A percentile compares a stretch with the other conserved stretches of the same genome.
Evolutionary conservation across 2,329 filamentous ascomycete genomes (phyloP).

Genomic region (Aspergillus sp.): DNA sequence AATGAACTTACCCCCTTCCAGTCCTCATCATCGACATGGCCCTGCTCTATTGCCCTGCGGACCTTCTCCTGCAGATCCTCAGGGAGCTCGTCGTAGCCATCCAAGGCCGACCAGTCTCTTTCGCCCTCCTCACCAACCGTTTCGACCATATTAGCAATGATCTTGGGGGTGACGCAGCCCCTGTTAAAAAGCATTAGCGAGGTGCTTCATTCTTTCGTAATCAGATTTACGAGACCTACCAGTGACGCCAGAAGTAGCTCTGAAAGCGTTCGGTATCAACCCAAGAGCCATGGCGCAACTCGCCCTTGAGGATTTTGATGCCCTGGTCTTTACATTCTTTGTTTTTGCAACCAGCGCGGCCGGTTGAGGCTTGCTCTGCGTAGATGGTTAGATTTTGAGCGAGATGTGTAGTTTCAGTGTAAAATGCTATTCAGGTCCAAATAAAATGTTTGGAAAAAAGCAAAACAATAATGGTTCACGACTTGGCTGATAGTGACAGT

Average conservation of each 20-base stretch:
- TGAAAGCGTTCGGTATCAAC: slow-evolving; percentile 64
- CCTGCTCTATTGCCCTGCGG: slow-evolving; percentile 68
- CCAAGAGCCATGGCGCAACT: slow-evolving; percentile 75
- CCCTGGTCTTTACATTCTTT: slow-evolving; percentile 69
- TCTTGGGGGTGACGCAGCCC: slow-evolving; percentile 83
- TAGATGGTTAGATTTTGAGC: neutral
- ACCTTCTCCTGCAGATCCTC: slow-evolving; percentile 73
- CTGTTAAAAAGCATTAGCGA: slow-evolving; percentile 36
- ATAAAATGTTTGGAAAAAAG: neutral
- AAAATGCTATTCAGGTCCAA: too few relatives aligned
- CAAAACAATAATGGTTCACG: neutral
- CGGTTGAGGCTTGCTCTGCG: slow-evolving; percentile 69
- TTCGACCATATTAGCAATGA: slow-evolving; percentile 65
- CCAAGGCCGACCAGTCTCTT: slow-evolving; percentile 67
- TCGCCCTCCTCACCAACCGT: slow-evolving; percentile 48
- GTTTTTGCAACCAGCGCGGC: slow-evolving; percentile 74
- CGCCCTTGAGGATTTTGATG: slow-evolving; percentile 75
- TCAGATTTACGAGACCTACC: slow-evolving; percentile 56
- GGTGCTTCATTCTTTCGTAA: neutral
- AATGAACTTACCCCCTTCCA: slow-evolving; percentile 76
- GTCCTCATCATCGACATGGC: slow-evolving; percentile 80
- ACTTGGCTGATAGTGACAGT: neutral
- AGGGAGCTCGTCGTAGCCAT: slow-evolving; percentile 78
- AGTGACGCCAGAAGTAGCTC: slow-evolving; percentile 80
- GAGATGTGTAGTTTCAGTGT: neutral